Base-by-base conservation (phyloP, 345 rosid genomes). In the Populus tremula region DNA sequence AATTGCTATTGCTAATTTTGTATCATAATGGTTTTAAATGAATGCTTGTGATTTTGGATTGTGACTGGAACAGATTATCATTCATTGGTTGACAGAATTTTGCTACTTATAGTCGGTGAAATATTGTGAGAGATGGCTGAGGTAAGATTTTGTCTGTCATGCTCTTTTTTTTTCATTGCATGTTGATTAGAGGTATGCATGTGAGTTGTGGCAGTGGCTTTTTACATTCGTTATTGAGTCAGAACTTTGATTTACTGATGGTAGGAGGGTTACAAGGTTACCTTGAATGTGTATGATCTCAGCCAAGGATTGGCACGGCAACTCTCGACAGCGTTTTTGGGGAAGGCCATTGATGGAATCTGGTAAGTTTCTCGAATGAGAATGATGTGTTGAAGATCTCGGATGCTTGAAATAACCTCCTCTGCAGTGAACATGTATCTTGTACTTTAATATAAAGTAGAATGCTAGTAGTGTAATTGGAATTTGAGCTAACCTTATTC, bases 281-380 rank as follows among this genome's bases (percentile, higher is more conserved):
- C 86, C 5, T 85, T 96, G 90, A 86, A 93, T 72, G 91, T 96
- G 35, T 93, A 96, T 75, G 99, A 96, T 69, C 87, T 96, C 38
- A 96, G 99, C 89, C 92, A 87, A 83, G 99, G 99, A 70, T 87
- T 96, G 64, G 99, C 99, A 1, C 94, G 91, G 18, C 96, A 93
- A 77, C 96, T 96, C 62, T 96, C 99, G 9, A 83, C 80, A 2
- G 54, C 94, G 12, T 89, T 96, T 68, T 73, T 93, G 83, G 99
- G 99, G 41, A 93, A 92, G 84, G 89, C 83, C 50, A 87, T 96
- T 72, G 99, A 96, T 79, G 99, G 93, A 56, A 93, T 96, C 41
- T 96, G 98, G 99, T 96, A 77, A 86, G 91, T 80, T 39, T 75
- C 68, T 76, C 5, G 33, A 39, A 61, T 23, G 14, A 29, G 54